Conservation (phyloP, 2,329 filamentous ascomycete genomes). For the Fusarium sp. region DNA sequence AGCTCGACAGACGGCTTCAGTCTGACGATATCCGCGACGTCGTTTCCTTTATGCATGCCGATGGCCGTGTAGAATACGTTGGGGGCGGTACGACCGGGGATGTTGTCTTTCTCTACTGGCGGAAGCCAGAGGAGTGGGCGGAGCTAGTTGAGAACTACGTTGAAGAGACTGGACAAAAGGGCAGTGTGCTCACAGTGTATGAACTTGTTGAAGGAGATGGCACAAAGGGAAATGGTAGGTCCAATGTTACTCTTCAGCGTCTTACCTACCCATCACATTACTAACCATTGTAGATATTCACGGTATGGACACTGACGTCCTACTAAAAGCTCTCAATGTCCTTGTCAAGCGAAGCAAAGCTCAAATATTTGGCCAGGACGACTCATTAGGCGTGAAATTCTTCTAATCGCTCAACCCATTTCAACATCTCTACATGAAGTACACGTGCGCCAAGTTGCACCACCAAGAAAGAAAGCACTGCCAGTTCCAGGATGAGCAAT, state of each 20-base stretch:
- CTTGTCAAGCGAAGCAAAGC: constrained; percentile 92
- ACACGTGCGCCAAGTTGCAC: constrained; percentile 21
- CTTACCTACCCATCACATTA: background rate
- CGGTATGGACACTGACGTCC: constrained; percentile 86
- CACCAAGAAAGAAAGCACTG: constrained; percentile 16
- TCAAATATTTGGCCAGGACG: constrained; percentile 91
- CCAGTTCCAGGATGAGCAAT: constrained; percentile 24
- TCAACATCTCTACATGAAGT: constrained; percentile 37
- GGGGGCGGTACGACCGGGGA: constrained; percentile 53
- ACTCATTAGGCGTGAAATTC: constrained; percentile 94
- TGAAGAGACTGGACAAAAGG: constrained; percentile 89
- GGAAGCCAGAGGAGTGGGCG: constrained; percentile 91
- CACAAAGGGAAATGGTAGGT: constrained; percentile 74
- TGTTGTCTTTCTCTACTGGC: constrained; percentile 85
- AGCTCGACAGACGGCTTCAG: constrained; percentile 65
- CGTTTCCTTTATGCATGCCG: constrained; percentile 69
- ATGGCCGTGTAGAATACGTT: constrained; percentile 77
- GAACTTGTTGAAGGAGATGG: constrained; percentile 91
- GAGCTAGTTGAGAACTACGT: constrained; percentile 82
- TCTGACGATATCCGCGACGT: constrained; percentile 68
- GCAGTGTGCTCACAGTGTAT: constrained; percentile 90
- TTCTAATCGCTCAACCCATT: constrained; percentile 70
- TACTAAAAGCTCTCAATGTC: constrained; percentile 82
- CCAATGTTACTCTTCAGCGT: background rate
- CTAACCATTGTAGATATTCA: constrained; percentile 74